Base-by-base conservation (phyloP, 305 asterid genomes). In the Plantago rigida region DNA sequence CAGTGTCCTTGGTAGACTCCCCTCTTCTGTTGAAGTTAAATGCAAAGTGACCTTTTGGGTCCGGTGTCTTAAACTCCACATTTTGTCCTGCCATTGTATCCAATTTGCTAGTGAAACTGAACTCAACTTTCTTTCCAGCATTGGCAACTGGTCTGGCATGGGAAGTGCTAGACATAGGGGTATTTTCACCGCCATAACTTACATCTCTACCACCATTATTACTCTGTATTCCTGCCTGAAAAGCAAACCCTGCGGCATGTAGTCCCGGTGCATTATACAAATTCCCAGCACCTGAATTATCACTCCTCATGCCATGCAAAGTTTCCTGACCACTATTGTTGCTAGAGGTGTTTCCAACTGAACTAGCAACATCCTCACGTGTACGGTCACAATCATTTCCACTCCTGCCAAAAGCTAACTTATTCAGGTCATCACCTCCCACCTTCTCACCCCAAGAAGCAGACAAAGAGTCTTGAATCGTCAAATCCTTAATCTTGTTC, bases 61-160 rank as follows among this genome's bases (percentile, higher is more conserved):
- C 84, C 13, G 91, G 89, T 48, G 87, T 82, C 75, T 76, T 81
- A 69, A 85, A 85, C 72, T 81, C 87, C 69, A 76, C 68, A 62
- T 56, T 57, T 59, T 69, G 78, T 47, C 78, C 63, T 29, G 70
- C 72, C 68, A 70, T 34, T 45, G 54, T 66, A 75, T 69, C 79
- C 78, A 65, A 68, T 69, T 70, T 75, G 72, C 82, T 75, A 68
- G 79, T 65, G 69, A 82, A 78, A 69, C 77, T 64, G 69, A 86
- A 84, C 51, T 75, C 87, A 74, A 71, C 74, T 67, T 77, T 84
- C 77, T 77, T 77, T 17, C 80, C 84, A 42, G 74, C 77, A 55
- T 73, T 71, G 63, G 65, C 74, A 64, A 59, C 54, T n/a, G 78
- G 70, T 61, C 70, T 75, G 49, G 52, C 60, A 81, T 59, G 73